Evolutionary conservation across 371 early-diverging fungal genomes (phyloP), one percentile per base, ranked within the genome.

Genomic region (Haplosporangium sp.): DNA sequence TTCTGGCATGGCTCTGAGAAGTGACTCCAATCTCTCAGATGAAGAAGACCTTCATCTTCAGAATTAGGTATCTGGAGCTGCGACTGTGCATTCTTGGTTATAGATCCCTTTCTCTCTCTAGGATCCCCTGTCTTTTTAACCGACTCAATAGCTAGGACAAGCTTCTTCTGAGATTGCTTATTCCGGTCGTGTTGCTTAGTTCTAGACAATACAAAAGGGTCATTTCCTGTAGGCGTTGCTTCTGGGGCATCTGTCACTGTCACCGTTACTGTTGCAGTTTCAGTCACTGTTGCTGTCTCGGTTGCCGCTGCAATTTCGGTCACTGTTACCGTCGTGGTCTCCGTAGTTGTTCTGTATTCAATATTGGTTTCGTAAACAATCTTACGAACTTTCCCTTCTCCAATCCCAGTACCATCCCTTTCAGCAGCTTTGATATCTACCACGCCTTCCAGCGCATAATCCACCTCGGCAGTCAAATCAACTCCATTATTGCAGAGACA

Each of bases 401-500:
- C 69, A 6, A 59, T 53, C 8, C 64, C 73, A 0, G 55, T 61
- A 0, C 71, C 68, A 35, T 64, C 56, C 8, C 67, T 74, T 9
- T 71, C 71, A 13, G 71, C 74, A 55, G 69, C 71, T 11, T 56
- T 13, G 37, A 74, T 74, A 42, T 81, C 75, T 11, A 75, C 69
- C 2, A 71, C 60, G 3, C 81, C 72, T 27, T 81, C 81, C 4
- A 81, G 67, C 6, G 75, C 75, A 61, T 69, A 74, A 72, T 82
- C 34, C 70, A 86, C 52, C 74, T 89, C 62, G 68, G 88, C 48
- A 64, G 88, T 68, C 74, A 86, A 55, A 59, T 88, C 81, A 70
- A 88, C 66, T 63, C 89, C 60, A 82, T 89, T 63, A 84, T 87
- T 45, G 79, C 87, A 55, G 79, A 86, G 63, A 73, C 77, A 71